Evolutionary conservation across 2,329 filamentous ascomycete genomes (phyloP).

Genomic region (Trichoderma brevicompactum): DNA sequence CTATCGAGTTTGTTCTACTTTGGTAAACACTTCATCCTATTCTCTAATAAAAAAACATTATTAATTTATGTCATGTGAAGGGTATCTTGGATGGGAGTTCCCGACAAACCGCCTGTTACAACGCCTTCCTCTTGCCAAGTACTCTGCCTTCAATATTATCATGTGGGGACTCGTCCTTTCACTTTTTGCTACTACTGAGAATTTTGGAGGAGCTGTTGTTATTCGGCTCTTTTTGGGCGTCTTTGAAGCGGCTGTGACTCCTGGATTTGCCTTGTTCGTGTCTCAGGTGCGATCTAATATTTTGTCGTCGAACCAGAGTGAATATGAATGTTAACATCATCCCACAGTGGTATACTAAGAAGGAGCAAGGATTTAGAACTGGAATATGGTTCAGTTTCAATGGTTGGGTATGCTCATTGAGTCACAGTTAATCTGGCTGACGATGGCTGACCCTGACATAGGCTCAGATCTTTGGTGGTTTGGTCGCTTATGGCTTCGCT

Average conservation of each 20-base stretch:
- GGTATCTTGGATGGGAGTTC: conserved; percentile 29
- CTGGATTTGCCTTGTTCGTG: conserved; percentile 24
- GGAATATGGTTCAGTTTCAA: conserved; percentile 29
- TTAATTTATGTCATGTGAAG: not conserved
- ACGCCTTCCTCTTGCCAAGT: conserved; percentile 28
- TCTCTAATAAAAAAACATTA: not conserved
- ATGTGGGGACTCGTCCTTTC: conserved; percentile 29
- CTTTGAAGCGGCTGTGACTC: conserved; percentile 28
- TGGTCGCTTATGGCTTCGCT: conserved; percentile 29
- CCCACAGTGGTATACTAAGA: conserved; percentile 27
- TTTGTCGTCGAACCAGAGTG: not conserved
- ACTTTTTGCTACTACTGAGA: conserved; percentile 20
- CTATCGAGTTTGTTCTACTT: conserved; percentile 28
- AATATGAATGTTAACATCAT: not conserved
- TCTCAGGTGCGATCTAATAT: conserved; percentile 8
- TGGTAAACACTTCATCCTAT: not conserved
- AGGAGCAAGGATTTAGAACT: conserved; percentile 26
- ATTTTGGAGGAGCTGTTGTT: conserved; percentile 29
- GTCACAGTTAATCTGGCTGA: no score
- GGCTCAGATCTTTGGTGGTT: conserved; percentile 28
- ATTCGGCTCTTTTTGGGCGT: conserved; percentile 30
- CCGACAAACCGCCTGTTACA: conserved; percentile 28
- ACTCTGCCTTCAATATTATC: conserved; percentile 30
- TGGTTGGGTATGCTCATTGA: conserved; percentile 21
- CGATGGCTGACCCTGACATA: not conserved